A percentile compares a stretch with the other conserved stretches of the same genome.
phyloP scores from a whole-genome alignment of 192 early-diverging fungal genomes.

The Helicostylum pulchrum region DNA sequence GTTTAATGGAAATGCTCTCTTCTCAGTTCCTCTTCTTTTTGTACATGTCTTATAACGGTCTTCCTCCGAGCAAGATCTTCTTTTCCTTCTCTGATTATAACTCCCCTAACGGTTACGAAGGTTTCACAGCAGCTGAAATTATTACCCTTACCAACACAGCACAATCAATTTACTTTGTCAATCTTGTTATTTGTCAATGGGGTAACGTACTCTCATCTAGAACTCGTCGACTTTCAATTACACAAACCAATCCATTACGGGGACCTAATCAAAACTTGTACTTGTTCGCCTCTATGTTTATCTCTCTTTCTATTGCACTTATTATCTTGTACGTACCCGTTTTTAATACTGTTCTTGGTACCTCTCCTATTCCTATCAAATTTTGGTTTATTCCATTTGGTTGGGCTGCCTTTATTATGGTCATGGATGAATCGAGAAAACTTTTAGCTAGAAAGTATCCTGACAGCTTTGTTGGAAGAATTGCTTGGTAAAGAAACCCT shows the following conservation, averaged over 20 bases:
- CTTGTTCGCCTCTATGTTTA: conserved; percentile 52
- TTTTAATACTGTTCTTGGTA: conserved; percentile 57
- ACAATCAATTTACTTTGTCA: conserved; percentile 63
- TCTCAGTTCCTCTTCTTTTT: conserved; percentile 72
- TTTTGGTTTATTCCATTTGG: conserved; percentile 66
- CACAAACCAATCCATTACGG: conserved; percentile 62
- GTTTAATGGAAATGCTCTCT: conserved; percentile 60
- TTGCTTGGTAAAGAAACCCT: conserved; percentile 8
- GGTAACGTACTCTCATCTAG: conserved; percentile 56
- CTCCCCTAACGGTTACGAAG: conserved; percentile 38
- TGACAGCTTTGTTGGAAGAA: conserved; percentile 8
- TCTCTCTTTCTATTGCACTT: conserved; percentile 44
- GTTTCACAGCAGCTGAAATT: conserved; percentile 41
- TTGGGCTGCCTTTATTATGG: conserved; percentile 51
- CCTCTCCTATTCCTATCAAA: conserved; percentile 53
- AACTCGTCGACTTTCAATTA: conserved; percentile 53
- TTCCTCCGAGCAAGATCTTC: conserved; percentile 46
- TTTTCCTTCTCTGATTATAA: conserved; percentile 37
- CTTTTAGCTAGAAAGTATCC: conserved; percentile 36
- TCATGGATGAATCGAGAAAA: conserved; percentile 67
- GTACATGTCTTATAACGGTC: conserved; percentile 56
- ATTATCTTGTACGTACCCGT: conserved; percentile 52
- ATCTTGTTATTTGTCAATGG: conserved; percentile 58
- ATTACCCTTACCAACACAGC: conserved; percentile 42
- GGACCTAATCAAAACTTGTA: conserved; percentile 53